These are phyloP conservation scores for Septoria linicola DNA, from an alignment of 2,329 filamentous ascomycete species.

Conservation along the genomic window DNA sequence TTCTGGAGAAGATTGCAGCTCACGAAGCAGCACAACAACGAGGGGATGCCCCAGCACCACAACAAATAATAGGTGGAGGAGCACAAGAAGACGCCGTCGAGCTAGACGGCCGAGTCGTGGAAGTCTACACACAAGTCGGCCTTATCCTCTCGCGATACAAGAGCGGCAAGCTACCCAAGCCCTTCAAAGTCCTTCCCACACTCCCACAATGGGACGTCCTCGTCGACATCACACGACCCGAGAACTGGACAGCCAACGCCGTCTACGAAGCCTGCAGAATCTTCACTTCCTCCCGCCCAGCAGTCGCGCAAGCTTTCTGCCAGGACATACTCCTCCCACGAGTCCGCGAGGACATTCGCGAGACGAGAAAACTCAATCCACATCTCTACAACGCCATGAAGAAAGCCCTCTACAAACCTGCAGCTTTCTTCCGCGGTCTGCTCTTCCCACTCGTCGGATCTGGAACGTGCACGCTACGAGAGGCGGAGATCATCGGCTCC, in stretches of 20 bases:
- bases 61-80: conserved; percentile 56
- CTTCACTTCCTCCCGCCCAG: conserved; percentile 81
- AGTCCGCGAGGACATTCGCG: conserved; percentile 90
- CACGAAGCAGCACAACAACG: conserved; percentile 70
- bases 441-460: conserved; percentile 84
- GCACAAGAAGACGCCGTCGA: conserved; percentile 78
- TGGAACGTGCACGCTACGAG: conserved; percentile 85
- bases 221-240: conserved; percentile 77
- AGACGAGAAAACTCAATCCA: conserved; percentile 92
- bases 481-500: conserved; percentile 86
- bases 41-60: conserved; percentile 54
- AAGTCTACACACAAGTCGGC: conserved; percentile 92
- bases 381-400: conserved; percentile 94
- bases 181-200: conserved; percentile 93
- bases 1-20: conserved; percentile 88
- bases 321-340: conserved; percentile 82
- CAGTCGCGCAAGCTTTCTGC: conserved; percentile 79
- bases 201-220: conserved; percentile 91
- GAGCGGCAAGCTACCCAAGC: conserved; percentile 93
- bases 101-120: conserved; percentile 84
- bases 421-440: conserved; percentile 94
- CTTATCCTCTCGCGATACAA: conserved; percentile 89
- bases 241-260: conserved; percentile 74
- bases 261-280: conserved; percentile 87
- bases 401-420: conserved; percentile 88